Conservation (phyloP, 768 basidiomycete genomes). For the Mycena amicta region DNA sequence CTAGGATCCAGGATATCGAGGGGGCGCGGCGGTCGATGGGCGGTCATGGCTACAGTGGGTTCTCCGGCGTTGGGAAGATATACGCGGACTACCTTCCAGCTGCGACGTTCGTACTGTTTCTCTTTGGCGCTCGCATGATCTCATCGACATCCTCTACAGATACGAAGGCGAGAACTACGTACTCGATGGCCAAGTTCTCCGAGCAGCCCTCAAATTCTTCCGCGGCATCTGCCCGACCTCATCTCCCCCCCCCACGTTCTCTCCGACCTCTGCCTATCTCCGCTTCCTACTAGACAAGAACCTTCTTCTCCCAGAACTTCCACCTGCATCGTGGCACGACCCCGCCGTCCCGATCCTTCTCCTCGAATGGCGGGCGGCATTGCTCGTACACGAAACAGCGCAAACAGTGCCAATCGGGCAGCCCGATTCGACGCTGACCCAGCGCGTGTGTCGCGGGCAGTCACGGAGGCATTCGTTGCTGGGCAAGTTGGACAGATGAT, state of each 20-base stretch:
- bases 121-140: too few species aligned
- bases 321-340: conserved; percentile 38
- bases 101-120: conserved; percentile 58
- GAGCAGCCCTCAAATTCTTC: conserved; percentile 68
- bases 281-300: conserved; percentile 44
- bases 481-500: conserved; percentile 54
- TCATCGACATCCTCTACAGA: conserved; percentile 38
- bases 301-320: conserved; percentile 23
- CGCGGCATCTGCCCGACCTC: conserved; percentile 34
- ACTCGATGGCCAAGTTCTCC: conserved; percentile 72
- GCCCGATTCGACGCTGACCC: conserved; percentile 58
- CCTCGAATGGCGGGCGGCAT: conserved; percentile 68
- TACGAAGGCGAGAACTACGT: conserved; percentile 84
- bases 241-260: conserved; percentile 27
- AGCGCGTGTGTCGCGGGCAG: conserved; percentile 63
- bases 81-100: conserved; percentile 69
- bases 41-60: conserved; percentile 72
- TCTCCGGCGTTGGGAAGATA: conserved; percentile 63
- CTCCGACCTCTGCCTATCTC: conserved; percentile 58
- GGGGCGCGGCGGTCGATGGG: too few species aligned
- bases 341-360: conserved; percentile 45
- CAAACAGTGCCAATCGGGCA: conserved; percentile 35
- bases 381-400: conserved; percentile 51
- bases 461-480: conserved; percentile 72
- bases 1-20: too few species aligned